phyloP scores from a whole-genome alignment of 78 protist genomes.

The Diacronema lutheri region DNA sequence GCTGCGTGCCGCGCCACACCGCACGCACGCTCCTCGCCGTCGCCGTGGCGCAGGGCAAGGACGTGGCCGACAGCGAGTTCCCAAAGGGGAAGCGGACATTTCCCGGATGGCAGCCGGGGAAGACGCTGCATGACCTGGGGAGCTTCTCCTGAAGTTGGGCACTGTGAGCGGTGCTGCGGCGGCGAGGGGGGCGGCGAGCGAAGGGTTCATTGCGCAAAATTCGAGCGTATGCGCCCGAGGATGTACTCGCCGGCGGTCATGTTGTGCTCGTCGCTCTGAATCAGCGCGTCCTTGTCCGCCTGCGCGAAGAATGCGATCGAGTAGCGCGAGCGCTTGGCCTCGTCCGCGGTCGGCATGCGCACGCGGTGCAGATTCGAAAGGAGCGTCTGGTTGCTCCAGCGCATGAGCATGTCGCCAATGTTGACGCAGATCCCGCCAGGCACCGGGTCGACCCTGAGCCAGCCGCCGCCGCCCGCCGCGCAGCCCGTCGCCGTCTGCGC shows the following conservation, averaged over 20 bases:
- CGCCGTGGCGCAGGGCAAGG: no score
- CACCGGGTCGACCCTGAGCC: background rate
- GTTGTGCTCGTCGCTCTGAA: background rate
- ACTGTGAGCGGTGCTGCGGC: no score
- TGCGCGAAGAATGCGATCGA: constrained; percentile 8
- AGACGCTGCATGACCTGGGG: no score
- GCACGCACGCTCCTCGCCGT: no score
- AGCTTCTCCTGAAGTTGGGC: no score
- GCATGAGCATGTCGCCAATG: constrained; percentile 21
- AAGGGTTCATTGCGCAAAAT: no score
- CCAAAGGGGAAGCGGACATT: no score
- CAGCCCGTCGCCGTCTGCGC: background rate
- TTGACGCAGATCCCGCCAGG: constrained; percentile 10
- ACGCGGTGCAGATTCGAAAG: constrained; percentile 6
- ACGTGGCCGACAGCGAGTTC: no score
- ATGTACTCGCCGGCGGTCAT: constrained; percentile 20
- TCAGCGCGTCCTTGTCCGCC: background rate
- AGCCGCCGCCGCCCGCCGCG: background rate
- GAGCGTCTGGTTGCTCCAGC: background rate
- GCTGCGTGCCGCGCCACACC: no score
- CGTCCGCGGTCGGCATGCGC: background rate
- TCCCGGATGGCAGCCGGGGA: no score
- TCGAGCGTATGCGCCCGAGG: background rate
- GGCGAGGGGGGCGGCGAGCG: no score
- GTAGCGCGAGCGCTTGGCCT: background rate